Percentiles rank a stretch among this genome's conserved stretches.
Conservation (phyloP, 495 filamentous ascomycete species). For the Neurospora sp. region DNA sequence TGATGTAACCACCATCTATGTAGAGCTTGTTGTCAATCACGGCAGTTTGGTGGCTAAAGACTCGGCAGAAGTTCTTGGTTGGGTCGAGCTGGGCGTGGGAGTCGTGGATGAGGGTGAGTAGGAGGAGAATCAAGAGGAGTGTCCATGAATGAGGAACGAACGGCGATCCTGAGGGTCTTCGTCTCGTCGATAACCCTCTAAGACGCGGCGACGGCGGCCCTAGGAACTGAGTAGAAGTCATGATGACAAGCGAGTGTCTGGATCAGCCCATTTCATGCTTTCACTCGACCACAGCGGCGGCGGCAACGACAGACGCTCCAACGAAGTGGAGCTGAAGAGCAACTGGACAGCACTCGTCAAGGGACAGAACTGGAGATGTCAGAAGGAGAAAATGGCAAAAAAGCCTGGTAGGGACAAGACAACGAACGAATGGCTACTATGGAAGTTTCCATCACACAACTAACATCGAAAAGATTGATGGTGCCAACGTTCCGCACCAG, state of each 20-base stretch:
- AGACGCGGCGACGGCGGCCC: background rate
- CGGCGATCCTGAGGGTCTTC: background rate
- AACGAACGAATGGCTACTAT: background rate
- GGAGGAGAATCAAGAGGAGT: background rate
- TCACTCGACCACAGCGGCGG: background rate
- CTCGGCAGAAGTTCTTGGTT: conserved; percentile 38
- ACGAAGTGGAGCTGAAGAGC: background rate
- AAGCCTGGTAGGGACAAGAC: background rate
- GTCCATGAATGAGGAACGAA: background rate
- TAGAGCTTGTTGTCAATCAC: conserved; percentile 40
- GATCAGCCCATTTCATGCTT: background rate
- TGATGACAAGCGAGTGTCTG: background rate
- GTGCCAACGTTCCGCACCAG: background rate
- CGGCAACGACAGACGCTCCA: background rate
- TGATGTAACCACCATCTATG: conserved; percentile 43
- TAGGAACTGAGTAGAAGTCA: background rate
- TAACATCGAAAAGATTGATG: background rate
- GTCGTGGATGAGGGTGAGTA: background rate
- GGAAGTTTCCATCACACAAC: background rate
- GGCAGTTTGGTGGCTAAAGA: conserved; percentile 41
- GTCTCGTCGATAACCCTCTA: background rate
- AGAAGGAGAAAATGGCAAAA: background rate
- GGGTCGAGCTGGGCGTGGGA: conserved; percentile 21
- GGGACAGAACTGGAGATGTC: background rate
- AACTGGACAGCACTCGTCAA: background rate